Base-by-base conservation (phyloP, 2,329 filamentous ascomycete genomes). In the Beauveria caledonica region DNA sequence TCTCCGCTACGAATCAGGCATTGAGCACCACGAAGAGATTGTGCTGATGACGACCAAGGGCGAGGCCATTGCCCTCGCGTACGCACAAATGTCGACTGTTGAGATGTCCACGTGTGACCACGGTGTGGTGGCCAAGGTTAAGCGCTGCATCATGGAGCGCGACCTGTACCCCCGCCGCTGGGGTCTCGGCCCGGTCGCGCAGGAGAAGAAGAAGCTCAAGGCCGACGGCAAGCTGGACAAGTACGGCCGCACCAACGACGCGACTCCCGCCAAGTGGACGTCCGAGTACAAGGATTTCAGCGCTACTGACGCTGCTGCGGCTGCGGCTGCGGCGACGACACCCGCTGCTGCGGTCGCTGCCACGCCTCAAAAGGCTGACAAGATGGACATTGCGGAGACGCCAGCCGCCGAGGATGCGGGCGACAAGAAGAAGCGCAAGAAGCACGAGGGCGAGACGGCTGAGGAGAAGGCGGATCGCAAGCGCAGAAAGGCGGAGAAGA, bases 151-250 rank as follows among this genome's bases (percentile, higher is more conserved):
- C 76, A 99, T 99, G 94, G 94, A 99, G 83, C 90, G 94, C 69
- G 94, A 97, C 74, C 83, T 97, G 62, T 99, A 99, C 83, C 94
- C 94, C 65, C 85, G 92, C 74, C 83, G 93, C 81, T 99, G 94
- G 94, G 94, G 94, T 66, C 85, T 97, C 72, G 94, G 94, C 64
- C 93, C 94, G 58, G 87, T 93, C 63, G 94, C 94, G 54, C 78
- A 88, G 53, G 92, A 97, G 83, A 99, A 99, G 87, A 99, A 99
- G 89, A 97, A 97, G 86, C 86, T 99, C 81, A 97, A 97, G 86
- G 90, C 92, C 58, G 89, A 91, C 67, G 94, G 94, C 76, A 96
- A 97, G 79, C 88, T 99, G 63, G 94, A 99, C 81, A 99, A 99
- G 87, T 97, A 86, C 69, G 94, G 94, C 67, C 88, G 92, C 62